Evolutionary conservation across 2,329 filamentous ascomycete genomes (phyloP), one percentile per base, ranked within the genome.

Genomic region (Domatiomyces globalis): DNA sequence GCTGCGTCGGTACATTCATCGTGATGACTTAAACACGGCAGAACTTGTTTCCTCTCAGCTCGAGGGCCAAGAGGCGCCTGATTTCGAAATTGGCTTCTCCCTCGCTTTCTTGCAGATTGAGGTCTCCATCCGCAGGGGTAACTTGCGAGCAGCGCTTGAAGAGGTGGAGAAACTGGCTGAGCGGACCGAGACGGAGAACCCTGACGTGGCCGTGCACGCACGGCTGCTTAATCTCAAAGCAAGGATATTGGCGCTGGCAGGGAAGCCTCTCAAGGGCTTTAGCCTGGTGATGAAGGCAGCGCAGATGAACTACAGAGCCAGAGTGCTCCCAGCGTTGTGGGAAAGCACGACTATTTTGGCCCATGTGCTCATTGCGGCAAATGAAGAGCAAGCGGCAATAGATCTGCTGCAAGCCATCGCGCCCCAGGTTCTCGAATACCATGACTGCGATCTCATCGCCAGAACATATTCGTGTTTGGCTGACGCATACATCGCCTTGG

Each of bases 401-500:
- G 71, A 78, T 44, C 70, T 95, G 22, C 67, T 94, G 3, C 71
- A 79, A 49, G 80, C 80, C 1, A 74, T 85, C 7, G 73, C 94
- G 54, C 88, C 89, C 3, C 81, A 87, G 56, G 79, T 84, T 19
- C 72, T 94, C 1, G 87, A 94, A 66, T 79, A 79, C 48, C 79
- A 81, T 49, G 78, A 84, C 46, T 71, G 74, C 1, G 72, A 72
- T 46, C 71, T 87, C 12, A 74, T 76, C 0, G 87, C 81, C 0
- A 74, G 72, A 19, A 73, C 87, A 17, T 90, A 89, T 65, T 77
- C 78, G 1, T 67, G 79, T 19, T 75, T 94, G 2, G 85, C 79
- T 0, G 87, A 95, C 63, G 83, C 85, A 0, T 79, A 83, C 59
- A 84, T 94, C 72, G 88, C 88, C 0, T 68, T 85, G 55, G 87